Conservation (phyloP, 2,329 filamentous ascomycete species). For the Paraphaeosphaeria sporulosa region DNA sequence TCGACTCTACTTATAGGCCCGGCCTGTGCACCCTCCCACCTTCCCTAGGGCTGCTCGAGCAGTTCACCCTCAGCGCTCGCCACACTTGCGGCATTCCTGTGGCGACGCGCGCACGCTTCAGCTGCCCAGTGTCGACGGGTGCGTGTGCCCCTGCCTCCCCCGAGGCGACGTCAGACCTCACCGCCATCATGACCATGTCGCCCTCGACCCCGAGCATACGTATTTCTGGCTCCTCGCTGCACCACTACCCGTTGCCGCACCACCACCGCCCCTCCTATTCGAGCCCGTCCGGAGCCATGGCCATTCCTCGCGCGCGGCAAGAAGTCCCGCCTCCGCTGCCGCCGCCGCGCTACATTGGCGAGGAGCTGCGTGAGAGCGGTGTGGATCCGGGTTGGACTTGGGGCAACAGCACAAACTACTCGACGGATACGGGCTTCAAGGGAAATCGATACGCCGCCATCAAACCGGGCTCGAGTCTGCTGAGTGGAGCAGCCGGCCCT, state of each 20-base stretch:
- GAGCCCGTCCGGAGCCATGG: constrained; percentile 61
- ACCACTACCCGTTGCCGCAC: constrained; percentile 43
- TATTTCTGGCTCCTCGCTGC: constrained; percentile 50
- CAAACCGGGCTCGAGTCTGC: constrained; percentile 57
- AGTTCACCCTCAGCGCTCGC: constrained; percentile 30
- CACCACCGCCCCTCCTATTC: constrained; percentile 47
- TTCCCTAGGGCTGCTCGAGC: not conserved
- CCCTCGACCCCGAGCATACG: constrained; percentile 51
- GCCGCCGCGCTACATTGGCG: constrained; percentile 66
- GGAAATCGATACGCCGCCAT: constrained; percentile 53
- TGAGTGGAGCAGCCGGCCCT: constrained; percentile 42
- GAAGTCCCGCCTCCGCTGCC: constrained; percentile 67
- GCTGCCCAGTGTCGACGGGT: constrained; percentile 44
- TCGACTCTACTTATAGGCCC: constrained; percentile 10
- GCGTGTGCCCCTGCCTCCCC: constrained; percentile 19
- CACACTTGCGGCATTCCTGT: constrained; percentile 33
- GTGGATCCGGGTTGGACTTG: constrained; percentile 69
- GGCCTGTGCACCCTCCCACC: constrained; percentile 15
- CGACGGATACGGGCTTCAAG: constrained; percentile 57
- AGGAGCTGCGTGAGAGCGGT: constrained; percentile 62
- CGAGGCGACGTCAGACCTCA: constrained; percentile 24
- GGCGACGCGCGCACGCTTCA: constrained; percentile 37
- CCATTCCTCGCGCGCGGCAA: constrained; percentile 66
- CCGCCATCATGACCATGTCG: constrained; percentile 41
- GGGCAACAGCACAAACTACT: constrained; percentile 68